These are phyloP conservation scores for Mortierella antarctica DNA, from an alignment of 192 early-diverging fungal species.

Conservation along the genomic window DNA sequence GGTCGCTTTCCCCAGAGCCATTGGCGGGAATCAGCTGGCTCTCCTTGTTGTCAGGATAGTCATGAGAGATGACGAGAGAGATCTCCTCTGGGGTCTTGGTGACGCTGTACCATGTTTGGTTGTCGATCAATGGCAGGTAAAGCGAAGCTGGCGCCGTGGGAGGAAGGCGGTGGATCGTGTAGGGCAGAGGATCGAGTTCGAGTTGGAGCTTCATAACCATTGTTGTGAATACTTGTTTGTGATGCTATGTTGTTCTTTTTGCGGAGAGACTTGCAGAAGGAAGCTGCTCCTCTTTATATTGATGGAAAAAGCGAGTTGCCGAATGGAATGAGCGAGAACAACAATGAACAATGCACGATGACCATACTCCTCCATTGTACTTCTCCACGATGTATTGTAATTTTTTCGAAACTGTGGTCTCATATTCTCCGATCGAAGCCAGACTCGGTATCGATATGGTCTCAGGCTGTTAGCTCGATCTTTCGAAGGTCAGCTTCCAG, in stretches of 20 bases:
- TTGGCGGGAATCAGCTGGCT: constrained; percentile 10
- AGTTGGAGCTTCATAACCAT: constrained; percentile 31
- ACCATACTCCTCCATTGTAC: no score
- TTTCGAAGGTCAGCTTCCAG: constrained; percentile 24
- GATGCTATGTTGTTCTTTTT: background rate
- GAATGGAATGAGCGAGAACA: background rate
- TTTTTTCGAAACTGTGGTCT: no score
- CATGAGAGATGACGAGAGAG: constrained; percentile 51
- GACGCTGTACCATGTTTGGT: constrained; percentile 57
- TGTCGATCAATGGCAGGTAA: constrained; percentile 38
- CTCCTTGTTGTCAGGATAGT: constrained; percentile 18
- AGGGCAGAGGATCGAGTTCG: constrained; percentile 19
- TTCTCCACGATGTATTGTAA: no score
- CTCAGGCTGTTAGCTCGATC: background rate
- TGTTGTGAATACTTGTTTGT: background rate
- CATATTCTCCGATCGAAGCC: background rate
- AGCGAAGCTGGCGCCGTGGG: constrained; percentile 25
- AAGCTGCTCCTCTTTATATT: background rate
- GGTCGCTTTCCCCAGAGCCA: background rate
- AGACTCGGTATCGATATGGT: background rate
- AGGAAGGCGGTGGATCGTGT: constrained; percentile 48
- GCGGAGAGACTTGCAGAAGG: background rate
- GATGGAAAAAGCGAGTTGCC: background rate
- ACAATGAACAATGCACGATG: no score
- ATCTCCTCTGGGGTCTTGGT: constrained; percentile 60